phyloP scores from a whole-genome alignment of 176 grass and related monocot species.

The Zizania latifolia region DNA sequence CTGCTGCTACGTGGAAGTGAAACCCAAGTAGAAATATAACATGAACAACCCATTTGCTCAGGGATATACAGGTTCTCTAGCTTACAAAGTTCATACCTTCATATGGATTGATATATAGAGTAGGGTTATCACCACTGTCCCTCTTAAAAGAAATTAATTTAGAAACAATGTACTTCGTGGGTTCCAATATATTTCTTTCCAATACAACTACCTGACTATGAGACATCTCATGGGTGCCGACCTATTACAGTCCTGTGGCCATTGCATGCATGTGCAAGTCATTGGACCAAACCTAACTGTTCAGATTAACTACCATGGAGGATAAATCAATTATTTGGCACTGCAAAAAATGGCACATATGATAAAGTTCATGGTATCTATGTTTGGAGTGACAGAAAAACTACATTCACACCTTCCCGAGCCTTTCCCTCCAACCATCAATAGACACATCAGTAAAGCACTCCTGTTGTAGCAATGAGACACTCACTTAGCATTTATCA shows the following conservation, averaged over 20 bases:
- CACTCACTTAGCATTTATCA: constrained; percentile 12
- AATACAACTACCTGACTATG: background rate
- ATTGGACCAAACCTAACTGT: background rate
- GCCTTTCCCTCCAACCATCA: constrained; percentile 7
- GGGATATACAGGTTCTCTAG: background rate
- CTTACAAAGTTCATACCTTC: background rate
- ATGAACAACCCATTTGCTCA: background rate
- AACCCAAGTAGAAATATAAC: constrained; percentile 7
- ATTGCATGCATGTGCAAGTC: background rate
- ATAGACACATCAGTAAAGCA: constrained; percentile 21
- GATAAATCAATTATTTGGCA: background rate
- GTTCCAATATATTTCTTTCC: constrained; percentile 2
- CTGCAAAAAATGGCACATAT: background rate
- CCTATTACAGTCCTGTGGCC: background rate
- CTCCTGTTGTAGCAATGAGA: background rate
- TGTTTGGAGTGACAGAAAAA: background rate
- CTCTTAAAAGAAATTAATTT: background rate
- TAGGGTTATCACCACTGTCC: background rate
- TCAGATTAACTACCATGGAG: background rate
- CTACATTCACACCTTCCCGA: background rate
- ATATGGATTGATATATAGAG: background rate
- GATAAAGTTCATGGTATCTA: background rate
- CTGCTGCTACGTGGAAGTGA: constrained; percentile 12
- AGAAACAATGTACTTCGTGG: constrained; percentile 1
- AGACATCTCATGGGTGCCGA: background rate